phyloP scores from a whole-genome alignment of 2,329 filamentous ascomycete species.

The Colletotrichum sp. region DNA sequence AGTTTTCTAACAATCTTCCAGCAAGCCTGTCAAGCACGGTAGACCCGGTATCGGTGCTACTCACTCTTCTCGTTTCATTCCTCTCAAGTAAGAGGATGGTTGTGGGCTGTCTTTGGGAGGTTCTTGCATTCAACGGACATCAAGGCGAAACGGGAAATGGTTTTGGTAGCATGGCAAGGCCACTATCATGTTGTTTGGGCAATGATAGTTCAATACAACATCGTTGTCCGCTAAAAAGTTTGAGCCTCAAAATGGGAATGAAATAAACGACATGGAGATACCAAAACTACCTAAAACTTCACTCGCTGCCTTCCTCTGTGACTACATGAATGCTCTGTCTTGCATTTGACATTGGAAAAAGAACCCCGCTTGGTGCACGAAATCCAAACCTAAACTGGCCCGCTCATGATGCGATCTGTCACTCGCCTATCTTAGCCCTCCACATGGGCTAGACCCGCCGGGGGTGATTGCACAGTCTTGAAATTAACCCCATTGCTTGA shows the following conservation, averaged over 20 bases:
- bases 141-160: conserved; percentile 63
- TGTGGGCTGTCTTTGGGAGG: conserved; percentile 48
- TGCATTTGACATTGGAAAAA: neutral
- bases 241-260: conserved; percentile 22
- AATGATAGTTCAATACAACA: conserved; percentile 25
- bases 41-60: conserved; percentile 99
- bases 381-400: neutral
- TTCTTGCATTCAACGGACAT: conserved; percentile 63
- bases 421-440: neutral
- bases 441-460: neutral
- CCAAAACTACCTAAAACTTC: conserved; percentile 2
- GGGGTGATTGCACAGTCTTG: neutral
- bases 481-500: neutral
- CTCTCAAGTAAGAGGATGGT: conserved; percentile 90
- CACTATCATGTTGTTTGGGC: conserved; percentile 25
- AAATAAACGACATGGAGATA: conserved; percentile 20
- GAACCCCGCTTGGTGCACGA: neutral
- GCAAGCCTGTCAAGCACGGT: conserved; percentile 99
- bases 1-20: conserved; percentile 60
- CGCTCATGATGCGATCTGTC: neutral
- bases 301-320: neutral
- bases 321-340: fast-evolving
- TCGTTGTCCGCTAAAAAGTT: conserved; percentile 27
- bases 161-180: conserved; percentile 52
- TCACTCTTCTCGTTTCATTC: conserved; percentile 99